Percentiles rank a stretch among this genome's conserved stretches.
phyloP scores from a whole-genome alignment of 1,284 basidiomycete species.

The Malassezia nana region DNA sequence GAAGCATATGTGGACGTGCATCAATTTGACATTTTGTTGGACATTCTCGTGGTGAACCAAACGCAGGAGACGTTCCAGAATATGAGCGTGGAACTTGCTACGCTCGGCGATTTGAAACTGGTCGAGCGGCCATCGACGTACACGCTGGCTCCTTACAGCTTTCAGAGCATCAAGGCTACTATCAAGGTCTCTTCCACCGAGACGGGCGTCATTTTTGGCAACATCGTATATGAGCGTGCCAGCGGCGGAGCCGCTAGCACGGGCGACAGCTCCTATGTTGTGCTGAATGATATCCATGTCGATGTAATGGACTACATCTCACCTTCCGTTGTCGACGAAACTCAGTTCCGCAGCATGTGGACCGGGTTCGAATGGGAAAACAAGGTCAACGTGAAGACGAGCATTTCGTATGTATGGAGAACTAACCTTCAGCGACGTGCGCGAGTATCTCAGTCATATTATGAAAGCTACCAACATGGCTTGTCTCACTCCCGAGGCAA shows the following conservation, averaged over 20 bases:
- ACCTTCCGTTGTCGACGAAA: constrained; percentile 88
- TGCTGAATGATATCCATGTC: constrained; percentile 93
- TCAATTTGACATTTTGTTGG: constrained; percentile 87
- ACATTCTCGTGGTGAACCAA: constrained; percentile 95
- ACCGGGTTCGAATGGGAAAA: constrained; percentile 99
- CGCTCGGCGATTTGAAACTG: constrained; percentile 90
- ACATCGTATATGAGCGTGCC: constrained; percentile 76
- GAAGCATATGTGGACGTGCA: constrained; percentile 98
- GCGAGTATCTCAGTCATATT: constrained; percentile 74
- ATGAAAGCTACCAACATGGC: constrained; percentile 83
- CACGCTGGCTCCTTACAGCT: constrained; percentile 87
- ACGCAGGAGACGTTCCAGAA: constrained; percentile 90
- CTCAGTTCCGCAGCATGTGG: constrained; percentile 79
- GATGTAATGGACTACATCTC: constrained; percentile 99
- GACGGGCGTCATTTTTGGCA: constrained; percentile 95
- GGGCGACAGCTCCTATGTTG: constrained; percentile 60
- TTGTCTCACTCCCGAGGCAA: constrained; percentile 85
- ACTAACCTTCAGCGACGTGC: constrained; percentile 56
- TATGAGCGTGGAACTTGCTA: constrained; percentile 92
- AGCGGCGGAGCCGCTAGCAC: constrained; percentile 30
- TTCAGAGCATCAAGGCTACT: constrained; percentile 97
- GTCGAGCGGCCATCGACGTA: constrained; percentile 87
- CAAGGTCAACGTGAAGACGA: constrained; percentile 78
- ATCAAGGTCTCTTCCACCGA: constrained; percentile 82
- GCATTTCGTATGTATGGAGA: constrained; percentile 58